A percentile compares a stretch with the other conserved stretches of the same genome.
These are phyloP conservation scores for Isabelozyma pseudorhagii DNA, from an alignment of 805 yeast genomes.

Conservation along the genomic window DNA sequence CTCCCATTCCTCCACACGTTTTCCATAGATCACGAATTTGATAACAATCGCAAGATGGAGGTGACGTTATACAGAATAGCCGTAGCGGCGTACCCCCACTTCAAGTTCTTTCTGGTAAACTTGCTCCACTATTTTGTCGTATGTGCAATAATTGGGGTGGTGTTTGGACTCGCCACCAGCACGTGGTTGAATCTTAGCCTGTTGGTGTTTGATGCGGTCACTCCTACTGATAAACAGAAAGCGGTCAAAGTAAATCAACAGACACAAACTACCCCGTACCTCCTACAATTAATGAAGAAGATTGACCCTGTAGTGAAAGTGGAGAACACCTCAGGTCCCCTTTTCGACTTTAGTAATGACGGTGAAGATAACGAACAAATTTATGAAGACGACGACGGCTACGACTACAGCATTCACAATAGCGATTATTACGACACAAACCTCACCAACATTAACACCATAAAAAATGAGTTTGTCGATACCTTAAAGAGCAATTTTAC, in stretches of 20 bases:
- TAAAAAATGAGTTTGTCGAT: background rate
- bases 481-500: background rate
- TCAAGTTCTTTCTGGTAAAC: background rate
- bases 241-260: background rate
- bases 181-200: background rate
- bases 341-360: background rate
- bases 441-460: background rate
- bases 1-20: background rate
- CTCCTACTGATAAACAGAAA: background rate
- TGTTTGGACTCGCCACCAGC: background rate
- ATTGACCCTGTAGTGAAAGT: background rate
- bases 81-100: background rate
- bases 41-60: background rate
- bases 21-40: background rate
- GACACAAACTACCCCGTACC: background rate
- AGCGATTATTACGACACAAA: background rate
- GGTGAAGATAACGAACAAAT: background rate
- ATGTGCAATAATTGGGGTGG: background rate
- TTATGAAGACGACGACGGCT: constrained; percentile 1
- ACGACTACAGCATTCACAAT: background rate
- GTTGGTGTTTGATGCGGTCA: background rate
- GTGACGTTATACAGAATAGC: background rate
- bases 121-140: background rate
- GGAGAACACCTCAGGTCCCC: background rate
- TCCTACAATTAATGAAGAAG: background rate